Percentiles rank a stretch among this genome's conserved stretches.
Conservation (phyloP, 2,329 filamentous ascomycete species). For the Fusarium nodosum region DNA sequence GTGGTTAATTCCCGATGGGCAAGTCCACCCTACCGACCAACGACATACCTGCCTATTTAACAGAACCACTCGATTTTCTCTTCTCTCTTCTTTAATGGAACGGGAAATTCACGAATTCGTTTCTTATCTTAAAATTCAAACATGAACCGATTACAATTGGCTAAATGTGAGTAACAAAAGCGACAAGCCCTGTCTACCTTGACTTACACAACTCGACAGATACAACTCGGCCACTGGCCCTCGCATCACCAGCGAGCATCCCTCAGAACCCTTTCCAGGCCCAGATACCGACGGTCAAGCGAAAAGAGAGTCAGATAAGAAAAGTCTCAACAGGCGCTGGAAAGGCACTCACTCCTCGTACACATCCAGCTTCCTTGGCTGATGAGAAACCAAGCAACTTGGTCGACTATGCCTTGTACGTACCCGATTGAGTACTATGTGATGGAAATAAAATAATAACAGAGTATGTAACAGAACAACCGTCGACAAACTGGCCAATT, state of each 20-base stretch:
- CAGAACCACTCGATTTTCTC: neutral
- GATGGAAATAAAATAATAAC: fast-evolving
- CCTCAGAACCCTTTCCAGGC: neutral
- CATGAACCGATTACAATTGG: constrained; percentile 14
- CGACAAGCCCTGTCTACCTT: neutral
- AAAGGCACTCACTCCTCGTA: neutral
- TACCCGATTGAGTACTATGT: fast-evolving
- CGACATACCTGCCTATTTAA: constrained; percentile 5
- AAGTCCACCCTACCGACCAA: neutral
- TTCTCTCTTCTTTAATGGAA: neutral
- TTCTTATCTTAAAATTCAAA: fast-evolving
- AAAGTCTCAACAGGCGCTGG: neutral
- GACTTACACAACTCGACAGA: constrained; percentile 27
- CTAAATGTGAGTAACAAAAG: constrained; percentile 7
- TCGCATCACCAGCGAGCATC: neutral
- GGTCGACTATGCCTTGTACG: constrained; percentile 38
- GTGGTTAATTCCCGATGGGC: constrained; percentile 33
- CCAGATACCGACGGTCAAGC: neutral
- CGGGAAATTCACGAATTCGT: fast-evolving
- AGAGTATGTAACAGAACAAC: constrained; percentile 58
- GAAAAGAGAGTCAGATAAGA: neutral
- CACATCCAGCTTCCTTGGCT: constrained; percentile 5
- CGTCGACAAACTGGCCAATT: constrained; percentile 67
- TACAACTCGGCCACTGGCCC: constrained; percentile 11
- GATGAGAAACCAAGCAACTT: constrained; percentile 28